Base-by-base conservation (phyloP, 2,329 filamentous ascomycete genomes). In the Sclerotinia glacialis region DNA sequence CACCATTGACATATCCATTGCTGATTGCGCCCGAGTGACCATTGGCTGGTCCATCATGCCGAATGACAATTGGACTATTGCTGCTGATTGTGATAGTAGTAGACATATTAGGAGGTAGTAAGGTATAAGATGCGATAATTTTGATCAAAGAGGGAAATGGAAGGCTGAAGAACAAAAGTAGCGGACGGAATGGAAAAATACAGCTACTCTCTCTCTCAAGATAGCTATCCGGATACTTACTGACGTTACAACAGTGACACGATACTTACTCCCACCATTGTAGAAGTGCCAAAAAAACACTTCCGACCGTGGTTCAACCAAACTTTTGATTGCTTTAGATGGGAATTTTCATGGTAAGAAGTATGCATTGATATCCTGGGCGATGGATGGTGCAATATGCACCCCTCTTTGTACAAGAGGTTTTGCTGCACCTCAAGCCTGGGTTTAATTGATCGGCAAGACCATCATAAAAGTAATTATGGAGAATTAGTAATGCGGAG, bases 11-110 rank as follows among this genome's bases (percentile, higher is more conserved):
- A 53, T 40, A 42, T 50, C 65, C 65, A 63, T 66, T 66, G 28
- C 49, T 66, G 7, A 40, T 26, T 37, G 28, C 61, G 40, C 40
- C 21, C 3, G 26, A 5, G 23, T 64, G 61, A 6, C 40, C 49
- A 54, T 44, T 58, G 18, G 12, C 26, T 18, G 18, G 16, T 12
- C 50, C 63, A 59, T 65, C 54, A 49, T 65, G 53, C 8, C 52
- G 63, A 59, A 65, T 65, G 42, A 65, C 18, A 40, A 65, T 56
- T 31, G 63, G 53, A 37, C 63, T 59, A 16, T 65, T 47, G 53
- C 63, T 65, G 42, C 63, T 65, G 12, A 65, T 65, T 47, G 52
- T 65, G 26, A 65, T 65, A 16, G 63, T 65, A 28, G 63, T 65
- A 59, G 63, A 40, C 63, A 65, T 65, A 7, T 18, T 14, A 26